Evolutionary conservation across 495 filamentous ascomycete genomes (phyloP).

Genomic region (Pyrenopolyporus hunteri): DNA sequence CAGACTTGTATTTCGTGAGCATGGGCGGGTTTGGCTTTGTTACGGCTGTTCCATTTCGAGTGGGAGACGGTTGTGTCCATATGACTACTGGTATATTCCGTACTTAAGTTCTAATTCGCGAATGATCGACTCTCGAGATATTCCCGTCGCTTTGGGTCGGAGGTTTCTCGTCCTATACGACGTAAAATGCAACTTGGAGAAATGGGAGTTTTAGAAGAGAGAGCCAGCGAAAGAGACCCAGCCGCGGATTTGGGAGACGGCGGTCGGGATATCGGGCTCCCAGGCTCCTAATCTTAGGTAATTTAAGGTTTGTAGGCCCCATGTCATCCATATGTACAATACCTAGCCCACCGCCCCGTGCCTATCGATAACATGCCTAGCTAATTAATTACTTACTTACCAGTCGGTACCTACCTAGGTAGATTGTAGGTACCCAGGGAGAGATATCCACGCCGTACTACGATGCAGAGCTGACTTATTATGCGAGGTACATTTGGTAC

Average conservation of each 20-base stretch:
- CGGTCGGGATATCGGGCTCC: conserved; percentile 31
- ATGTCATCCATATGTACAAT: conserved; percentile 18
- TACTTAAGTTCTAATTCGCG: conserved; percentile 8
- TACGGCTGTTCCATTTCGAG: conserved; percentile 34
- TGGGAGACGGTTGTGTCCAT: conserved; percentile 5
- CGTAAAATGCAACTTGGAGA: conserved; percentile 2
- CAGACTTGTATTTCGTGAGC: conserved; percentile 5
- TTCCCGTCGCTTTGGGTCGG: conserved; percentile 1
- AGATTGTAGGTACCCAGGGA: too few relatives aligned
- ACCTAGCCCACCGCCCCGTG: background rate
- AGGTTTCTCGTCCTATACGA: background rate
- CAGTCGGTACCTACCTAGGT: too few relatives aligned
- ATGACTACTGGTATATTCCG: conserved; percentile 28
- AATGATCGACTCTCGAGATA: conserved; percentile 11
- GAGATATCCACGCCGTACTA: too few relatives aligned
- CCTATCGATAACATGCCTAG: background rate
- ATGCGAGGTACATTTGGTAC: too few relatives aligned
- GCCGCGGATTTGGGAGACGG: conserved; percentile 20
- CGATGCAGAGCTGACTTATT: too few relatives aligned
- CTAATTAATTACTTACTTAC: background rate
- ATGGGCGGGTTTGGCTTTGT: conserved; percentile 4
- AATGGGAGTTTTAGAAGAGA: conserved; percentile 13
- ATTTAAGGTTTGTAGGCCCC: conserved; percentile 10
- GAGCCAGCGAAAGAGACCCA: background rate
- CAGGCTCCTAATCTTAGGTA: conserved; percentile 32